Conservation (phyloP, 2,329 filamentous ascomycete genomes). For the Ophiostoma piceae region DNA sequence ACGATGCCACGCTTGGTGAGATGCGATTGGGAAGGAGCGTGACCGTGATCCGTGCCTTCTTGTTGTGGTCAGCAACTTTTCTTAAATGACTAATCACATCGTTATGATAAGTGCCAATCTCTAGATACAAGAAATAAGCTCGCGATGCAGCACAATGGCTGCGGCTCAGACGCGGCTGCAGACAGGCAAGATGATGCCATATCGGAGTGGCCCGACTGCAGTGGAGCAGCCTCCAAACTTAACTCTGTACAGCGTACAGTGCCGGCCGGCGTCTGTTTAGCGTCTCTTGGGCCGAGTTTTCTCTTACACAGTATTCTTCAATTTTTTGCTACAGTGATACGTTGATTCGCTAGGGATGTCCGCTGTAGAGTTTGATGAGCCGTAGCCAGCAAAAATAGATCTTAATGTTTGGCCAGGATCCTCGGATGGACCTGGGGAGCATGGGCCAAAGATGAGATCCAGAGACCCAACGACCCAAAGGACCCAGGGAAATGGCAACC, state of each 20-base stretch:
- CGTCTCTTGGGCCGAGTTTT: not conserved
- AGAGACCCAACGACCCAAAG: not conserved
- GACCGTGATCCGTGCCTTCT: not conserved
- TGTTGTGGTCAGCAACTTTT: no score
- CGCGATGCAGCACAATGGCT: not conserved
- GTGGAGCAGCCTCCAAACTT: not conserved
- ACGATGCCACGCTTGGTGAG: not conserved
- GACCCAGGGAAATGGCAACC: not conserved
- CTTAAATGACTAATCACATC: not conserved
- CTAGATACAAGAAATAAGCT: no score
- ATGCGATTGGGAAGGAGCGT: not conserved
- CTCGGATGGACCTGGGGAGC: not conserved
- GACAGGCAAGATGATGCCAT: constrained; percentile 12
- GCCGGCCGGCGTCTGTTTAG: not conserved
- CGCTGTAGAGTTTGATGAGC: not conserved
- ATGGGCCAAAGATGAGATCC: not conserved
- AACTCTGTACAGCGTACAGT: not conserved
- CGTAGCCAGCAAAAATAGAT: not conserved
- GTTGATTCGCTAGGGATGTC: not conserved
- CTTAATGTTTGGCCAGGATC: not conserved
- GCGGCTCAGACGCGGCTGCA: not conserved
- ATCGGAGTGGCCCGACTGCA: not conserved
- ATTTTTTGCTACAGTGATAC: not conserved
- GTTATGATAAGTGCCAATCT: no score
- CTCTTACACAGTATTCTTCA: not conserved